phyloP scores from a whole-genome alignment of 1,284 basidiomycete genomes.

The Mycena sp. region DNA sequence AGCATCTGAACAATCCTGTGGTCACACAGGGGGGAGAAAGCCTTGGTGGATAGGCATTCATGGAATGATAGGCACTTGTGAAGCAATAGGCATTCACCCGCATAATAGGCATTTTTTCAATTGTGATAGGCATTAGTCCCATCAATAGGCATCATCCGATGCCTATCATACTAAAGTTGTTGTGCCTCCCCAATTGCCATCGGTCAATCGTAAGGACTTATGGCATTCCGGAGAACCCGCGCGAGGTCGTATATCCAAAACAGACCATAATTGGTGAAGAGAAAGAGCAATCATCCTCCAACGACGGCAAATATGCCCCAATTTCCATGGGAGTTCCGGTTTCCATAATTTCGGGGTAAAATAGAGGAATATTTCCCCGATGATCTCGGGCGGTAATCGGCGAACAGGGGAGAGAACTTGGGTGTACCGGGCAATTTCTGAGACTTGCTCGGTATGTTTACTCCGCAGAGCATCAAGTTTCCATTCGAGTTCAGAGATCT shows the following conservation, averaged over 20 bases:
- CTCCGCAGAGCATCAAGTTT: not conserved
- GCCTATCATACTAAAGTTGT: no score
- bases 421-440: not conserved
- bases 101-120: no score
- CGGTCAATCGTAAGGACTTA: no score
- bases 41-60: no score
- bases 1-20: no score
- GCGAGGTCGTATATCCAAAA: not conserved
- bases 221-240: no score
- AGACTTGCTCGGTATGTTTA: not conserved
- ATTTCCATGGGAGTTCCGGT: constrained; percentile 12
- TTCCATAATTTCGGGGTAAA: not conserved
- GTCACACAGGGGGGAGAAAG: no score
- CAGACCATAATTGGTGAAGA: not conserved
- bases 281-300: not conserved
- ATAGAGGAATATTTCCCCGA: constrained; percentile 22
- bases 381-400: constrained; percentile 6
- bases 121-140: no score
- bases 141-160: no score
- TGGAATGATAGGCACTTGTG: no score
- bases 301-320: constrained; percentile 5
- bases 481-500: constrained; percentile 1
- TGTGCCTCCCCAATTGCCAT: no score
- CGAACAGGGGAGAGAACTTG: constrained; percentile 3
- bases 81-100: no score